These are phyloP conservation scores for Parietichytrium sp. DNA, from an alignment of 108 stramenopile genomes.

Conservation along the genomic window DNA sequence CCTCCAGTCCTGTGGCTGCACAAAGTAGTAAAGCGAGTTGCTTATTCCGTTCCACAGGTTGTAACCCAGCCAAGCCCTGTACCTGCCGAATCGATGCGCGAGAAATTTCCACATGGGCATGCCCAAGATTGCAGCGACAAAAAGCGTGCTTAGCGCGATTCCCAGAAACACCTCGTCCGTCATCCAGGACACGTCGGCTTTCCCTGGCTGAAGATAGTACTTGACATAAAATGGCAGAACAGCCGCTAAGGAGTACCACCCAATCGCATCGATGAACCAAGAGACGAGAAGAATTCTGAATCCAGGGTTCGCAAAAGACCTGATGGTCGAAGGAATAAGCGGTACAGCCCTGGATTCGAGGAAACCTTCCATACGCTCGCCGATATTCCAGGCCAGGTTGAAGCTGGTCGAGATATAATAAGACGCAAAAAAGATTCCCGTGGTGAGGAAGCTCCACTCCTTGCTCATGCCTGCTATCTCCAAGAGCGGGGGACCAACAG, in stretches of 20 bases:
- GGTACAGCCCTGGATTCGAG: slow-evolving; percentile 26
- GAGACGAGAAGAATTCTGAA: slow-evolving; percentile 42
- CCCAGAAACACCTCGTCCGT: slow-evolving; percentile 45
- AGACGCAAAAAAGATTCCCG: slow-evolving; percentile 21
- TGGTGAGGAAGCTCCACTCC: slow-evolving; percentile 9
- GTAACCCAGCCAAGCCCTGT: slow-evolving; percentile 44
- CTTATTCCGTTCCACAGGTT: slow-evolving; percentile 41
- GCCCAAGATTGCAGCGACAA: slow-evolving; percentile 43
- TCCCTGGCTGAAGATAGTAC: slow-evolving; percentile 41
- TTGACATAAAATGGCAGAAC: slow-evolving; percentile 44
- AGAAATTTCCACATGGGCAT: slow-evolving; percentile 47
- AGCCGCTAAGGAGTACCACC: slow-evolving; percentile 36
- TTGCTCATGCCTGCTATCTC: slow-evolving; percentile 38
- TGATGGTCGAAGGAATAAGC: slow-evolving; percentile 32
- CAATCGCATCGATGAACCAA: slow-evolving; percentile 43
- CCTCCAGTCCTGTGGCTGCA: slow-evolving; percentile 15
- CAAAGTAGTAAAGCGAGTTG: slow-evolving; percentile 43
- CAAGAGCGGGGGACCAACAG: slow-evolving; percentile 26
- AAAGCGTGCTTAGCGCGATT: slow-evolving; percentile 35
- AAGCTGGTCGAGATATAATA: not conserved
- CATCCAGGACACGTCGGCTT: slow-evolving; percentile 20
- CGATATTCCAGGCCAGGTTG: not conserved
- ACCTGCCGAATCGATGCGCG: slow-evolving; percentile 27
- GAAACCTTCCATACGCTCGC: slow-evolving; percentile 31
- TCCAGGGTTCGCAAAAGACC: slow-evolving; percentile 40